These are phyloP conservation scores for Piromyces sp. DNA, from an alignment of 192 early-diverging fungal species.

Conservation along the genomic window DNA sequence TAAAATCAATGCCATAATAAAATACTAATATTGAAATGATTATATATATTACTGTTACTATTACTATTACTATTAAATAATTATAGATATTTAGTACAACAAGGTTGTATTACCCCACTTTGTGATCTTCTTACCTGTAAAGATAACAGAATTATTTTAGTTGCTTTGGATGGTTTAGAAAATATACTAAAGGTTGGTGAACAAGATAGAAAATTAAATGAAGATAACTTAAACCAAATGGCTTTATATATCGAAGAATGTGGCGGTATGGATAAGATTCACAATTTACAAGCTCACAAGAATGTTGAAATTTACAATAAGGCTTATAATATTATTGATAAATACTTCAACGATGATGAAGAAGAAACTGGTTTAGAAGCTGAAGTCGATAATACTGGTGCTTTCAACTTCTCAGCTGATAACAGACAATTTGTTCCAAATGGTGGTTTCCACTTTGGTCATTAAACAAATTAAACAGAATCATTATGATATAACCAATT, in stretches of 20 bases:
- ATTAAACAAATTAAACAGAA: background rate
- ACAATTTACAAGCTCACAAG: conserved; percentile 84
- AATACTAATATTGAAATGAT: too few relatives aligned
- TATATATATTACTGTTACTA: too few relatives aligned
- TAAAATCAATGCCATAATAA: too few relatives aligned
- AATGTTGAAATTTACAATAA: conserved; percentile 95
- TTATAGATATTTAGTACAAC: conserved; percentile 54
- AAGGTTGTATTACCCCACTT: conserved; percentile 86
- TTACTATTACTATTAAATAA: too few relatives aligned
- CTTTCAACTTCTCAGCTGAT: background rate
- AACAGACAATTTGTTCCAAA: background rate
- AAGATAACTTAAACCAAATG: conserved; percentile 59
- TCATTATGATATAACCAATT: too few relatives aligned
- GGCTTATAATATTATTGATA: conserved; percentile 86
- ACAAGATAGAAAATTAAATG: conserved; percentile 39
- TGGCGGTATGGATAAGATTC: conserved; percentile 88
- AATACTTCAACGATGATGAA: conserved; percentile 5
- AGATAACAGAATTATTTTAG: conserved; percentile 93
- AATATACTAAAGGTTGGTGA: conserved; percentile 96
- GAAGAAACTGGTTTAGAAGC: background rate
- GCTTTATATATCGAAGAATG: conserved; percentile 81
- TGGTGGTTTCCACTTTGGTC: background rate
- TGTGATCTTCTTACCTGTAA: conserved; percentile 77
- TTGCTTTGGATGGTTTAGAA: conserved; percentile 92
- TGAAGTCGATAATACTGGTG: background rate